These are phyloP conservation scores for Pseudozyma pruni DNA, from an alignment of 1,284 basidiomycete species.

Conservation along the genomic window DNA sequence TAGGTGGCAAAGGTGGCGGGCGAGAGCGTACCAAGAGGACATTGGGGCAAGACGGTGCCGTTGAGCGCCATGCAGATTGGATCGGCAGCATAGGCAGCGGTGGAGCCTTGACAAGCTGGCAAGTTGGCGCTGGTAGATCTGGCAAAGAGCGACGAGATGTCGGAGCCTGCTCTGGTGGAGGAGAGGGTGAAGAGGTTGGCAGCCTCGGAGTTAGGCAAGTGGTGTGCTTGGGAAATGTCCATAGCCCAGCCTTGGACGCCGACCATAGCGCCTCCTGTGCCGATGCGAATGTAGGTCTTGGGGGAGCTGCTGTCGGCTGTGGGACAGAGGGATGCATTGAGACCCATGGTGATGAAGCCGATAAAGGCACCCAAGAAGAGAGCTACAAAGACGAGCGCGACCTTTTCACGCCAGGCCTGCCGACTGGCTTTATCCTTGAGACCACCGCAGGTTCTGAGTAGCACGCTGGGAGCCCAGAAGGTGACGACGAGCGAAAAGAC, in stretches of 20 bases:
- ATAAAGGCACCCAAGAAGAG: slow-evolving; percentile 78
- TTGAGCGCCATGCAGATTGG: slow-evolving; percentile 74
- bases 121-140: slow-evolving; percentile 51
- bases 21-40: slow-evolving; percentile 71
- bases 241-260: slow-evolving; percentile 82
- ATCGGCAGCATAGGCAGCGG: slow-evolving; percentile 75
- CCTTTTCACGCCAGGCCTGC: slow-evolving; percentile 67
- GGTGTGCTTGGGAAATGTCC: slow-evolving; percentile 74
- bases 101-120: slow-evolving; percentile 73
- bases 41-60: slow-evolving; percentile 67
- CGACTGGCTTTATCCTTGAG: slow-evolving; percentile 54
- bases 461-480: slow-evolving; percentile 62
- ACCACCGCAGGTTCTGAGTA: slow-evolving; percentile 68
- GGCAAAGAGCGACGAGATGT: slow-evolving; percentile 85
- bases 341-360: slow-evolving; percentile 93
- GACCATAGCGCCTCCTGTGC: slow-evolving; percentile 69
- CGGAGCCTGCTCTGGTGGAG: slow-evolving; percentile 75
- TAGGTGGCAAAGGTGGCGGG: slow-evolving; percentile 29
- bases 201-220: slow-evolving; percentile 71
- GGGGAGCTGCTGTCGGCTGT: slow-evolving; percentile 64
- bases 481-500: slow-evolving; percentile 53
- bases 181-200: slow-evolving; percentile 74
- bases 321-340: slow-evolving; percentile 92
- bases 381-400: slow-evolving; percentile 60
- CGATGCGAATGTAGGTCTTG: slow-evolving; percentile 41